Evolutionary conservation across 1,284 basidiomycete species (phyloP).

Genomic region (Phaffia rhodozyma): DNA sequence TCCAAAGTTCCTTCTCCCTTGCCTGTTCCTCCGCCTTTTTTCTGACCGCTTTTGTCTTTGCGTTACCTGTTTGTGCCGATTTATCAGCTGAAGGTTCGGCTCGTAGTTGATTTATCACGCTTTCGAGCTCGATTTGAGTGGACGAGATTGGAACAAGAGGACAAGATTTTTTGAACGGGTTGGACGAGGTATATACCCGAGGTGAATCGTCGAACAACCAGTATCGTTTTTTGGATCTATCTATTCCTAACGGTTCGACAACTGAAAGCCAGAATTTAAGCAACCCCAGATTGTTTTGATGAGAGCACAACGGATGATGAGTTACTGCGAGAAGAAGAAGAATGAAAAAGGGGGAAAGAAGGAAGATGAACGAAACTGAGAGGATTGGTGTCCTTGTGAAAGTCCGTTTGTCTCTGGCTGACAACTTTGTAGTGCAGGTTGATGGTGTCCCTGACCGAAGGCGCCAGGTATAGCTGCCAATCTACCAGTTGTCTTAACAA

Average conservation of each 20-base stretch:
- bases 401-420: conserved; percentile 19
- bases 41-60: conserved; percentile 20
- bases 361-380: conserved; percentile 3
- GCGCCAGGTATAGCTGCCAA: conserved; percentile 30
- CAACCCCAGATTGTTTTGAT: too few species aligned
- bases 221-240: conserved; percentile 30
- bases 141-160: conserved; percentile 26
- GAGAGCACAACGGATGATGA: too few species aligned
- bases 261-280: not conserved
- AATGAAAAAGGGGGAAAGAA: too few species aligned
- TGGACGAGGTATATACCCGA: conserved; percentile 32
- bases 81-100: conserved; percentile 9
- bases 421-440: conserved; percentile 24
- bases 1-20: conserved; percentile 25
- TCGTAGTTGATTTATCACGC: conserved; percentile 21
- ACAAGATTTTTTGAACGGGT: conserved; percentile 35
- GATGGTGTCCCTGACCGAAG: conserved; percentile 21
- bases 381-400: conserved; percentile 20
- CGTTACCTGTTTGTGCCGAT: conserved; percentile 20
- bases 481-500: conserved; percentile 34
- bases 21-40: conserved; percentile 26
- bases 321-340: conserved; percentile 12
- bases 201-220: conserved; percentile 34
- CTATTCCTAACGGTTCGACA: conserved; percentile 28
- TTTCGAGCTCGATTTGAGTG: conserved; percentile 25